These are phyloP conservation scores for Globisporangium echinulatum DNA, from an alignment of 352 stramenopile genomes.

Conservation along the genomic window DNA sequence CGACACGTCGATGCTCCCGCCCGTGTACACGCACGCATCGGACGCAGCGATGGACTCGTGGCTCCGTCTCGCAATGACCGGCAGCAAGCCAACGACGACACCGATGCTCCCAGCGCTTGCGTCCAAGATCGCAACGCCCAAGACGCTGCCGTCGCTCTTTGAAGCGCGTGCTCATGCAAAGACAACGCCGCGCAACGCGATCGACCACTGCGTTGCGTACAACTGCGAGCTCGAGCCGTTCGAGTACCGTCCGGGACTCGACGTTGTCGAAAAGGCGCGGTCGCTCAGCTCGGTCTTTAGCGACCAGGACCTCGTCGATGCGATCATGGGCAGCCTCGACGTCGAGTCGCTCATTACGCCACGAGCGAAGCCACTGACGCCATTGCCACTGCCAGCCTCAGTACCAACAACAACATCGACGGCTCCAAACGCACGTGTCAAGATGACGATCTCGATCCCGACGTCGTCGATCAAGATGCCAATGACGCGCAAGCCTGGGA, in stretches of 20 bases:
- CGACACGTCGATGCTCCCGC: slow-evolving; percentile 68
- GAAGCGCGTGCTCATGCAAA: slow-evolving; percentile 11
- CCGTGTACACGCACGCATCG: slow-evolving; percentile 38
- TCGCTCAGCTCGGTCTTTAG: slow-evolving; percentile 73
- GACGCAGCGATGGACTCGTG: slow-evolving; percentile 11
- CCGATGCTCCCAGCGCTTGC: slow-evolving; percentile 13
- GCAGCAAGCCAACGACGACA: slow-evolving; percentile 12
- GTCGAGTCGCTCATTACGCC: slow-evolving; percentile 26
- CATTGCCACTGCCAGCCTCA: slow-evolving; percentile 1
- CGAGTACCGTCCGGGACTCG: slow-evolving; percentile 33
- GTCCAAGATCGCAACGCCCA: slow-evolving; percentile 13
- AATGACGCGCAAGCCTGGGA: slow-evolving; percentile 62
- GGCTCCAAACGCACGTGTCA: slow-evolving; percentile 22
- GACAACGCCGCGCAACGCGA: slow-evolving; percentile 12
- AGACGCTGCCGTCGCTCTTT: slow-evolving; percentile 13
- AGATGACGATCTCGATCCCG: slow-evolving; percentile 21
- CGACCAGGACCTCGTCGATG: slow-evolving; percentile 70
- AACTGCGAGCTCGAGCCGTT: slow-evolving; percentile 65
- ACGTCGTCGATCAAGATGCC: slow-evolving; percentile 21
- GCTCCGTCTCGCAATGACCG: slow-evolving; percentile 20
- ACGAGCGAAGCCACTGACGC: slow-evolving; percentile 6
- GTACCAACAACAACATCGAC: neutral
- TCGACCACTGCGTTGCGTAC: slow-evolving; percentile 17
- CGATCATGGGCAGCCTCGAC: slow-evolving; percentile 73
- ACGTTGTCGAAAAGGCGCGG: slow-evolving; percentile 21